A percentile compares a stretch with the other conserved stretches of the same genome.
Evolutionary conservation across 306 rosid species (phyloP).

Genomic region (Citrullus colocynthis): DNA sequence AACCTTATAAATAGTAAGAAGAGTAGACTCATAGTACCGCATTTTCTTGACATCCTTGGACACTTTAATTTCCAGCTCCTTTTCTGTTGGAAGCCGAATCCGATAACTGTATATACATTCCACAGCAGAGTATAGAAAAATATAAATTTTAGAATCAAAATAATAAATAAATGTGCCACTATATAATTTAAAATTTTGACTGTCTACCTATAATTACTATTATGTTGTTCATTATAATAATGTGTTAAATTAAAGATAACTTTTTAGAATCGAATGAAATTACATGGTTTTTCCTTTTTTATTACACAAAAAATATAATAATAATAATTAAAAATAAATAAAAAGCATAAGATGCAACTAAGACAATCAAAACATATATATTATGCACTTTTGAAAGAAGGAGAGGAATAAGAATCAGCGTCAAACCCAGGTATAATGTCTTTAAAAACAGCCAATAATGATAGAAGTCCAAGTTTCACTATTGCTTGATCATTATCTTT

Average conservation of each 20-base stretch:
- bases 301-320: too few species aligned
- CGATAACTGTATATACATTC: slow-evolving; percentile 52
- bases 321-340: too few species aligned
- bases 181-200: too few species aligned
- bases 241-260: too few species aligned
- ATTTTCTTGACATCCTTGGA: slow-evolving; percentile 78
- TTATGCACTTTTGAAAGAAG: slow-evolving; percentile 1
- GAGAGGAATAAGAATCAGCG: not conserved
- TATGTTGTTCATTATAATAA: too few species aligned
- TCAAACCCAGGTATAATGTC: slow-evolving; percentile 86
- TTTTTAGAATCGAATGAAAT: too few species aligned
- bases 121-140: not conserved
- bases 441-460: slow-evolving; percentile 81
- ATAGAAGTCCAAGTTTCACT: slow-evolving; percentile 79
- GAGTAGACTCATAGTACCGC: slow-evolving; percentile 86
- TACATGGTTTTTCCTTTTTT: too few species aligned
- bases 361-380: not conserved
- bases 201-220: not conserved
- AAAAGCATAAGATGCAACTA: not conserved
- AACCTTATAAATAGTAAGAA: slow-evolving; percentile 85
- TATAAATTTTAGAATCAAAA: not conserved
- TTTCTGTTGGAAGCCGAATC: slow-evolving; percentile 91
- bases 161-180: not conserved
- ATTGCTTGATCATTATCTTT: slow-evolving; percentile 52
- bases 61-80: slow-evolving; percentile 89